Conservation (phyloP, 768 basidiomycete species). For the Russula ochroleuca region DNA sequence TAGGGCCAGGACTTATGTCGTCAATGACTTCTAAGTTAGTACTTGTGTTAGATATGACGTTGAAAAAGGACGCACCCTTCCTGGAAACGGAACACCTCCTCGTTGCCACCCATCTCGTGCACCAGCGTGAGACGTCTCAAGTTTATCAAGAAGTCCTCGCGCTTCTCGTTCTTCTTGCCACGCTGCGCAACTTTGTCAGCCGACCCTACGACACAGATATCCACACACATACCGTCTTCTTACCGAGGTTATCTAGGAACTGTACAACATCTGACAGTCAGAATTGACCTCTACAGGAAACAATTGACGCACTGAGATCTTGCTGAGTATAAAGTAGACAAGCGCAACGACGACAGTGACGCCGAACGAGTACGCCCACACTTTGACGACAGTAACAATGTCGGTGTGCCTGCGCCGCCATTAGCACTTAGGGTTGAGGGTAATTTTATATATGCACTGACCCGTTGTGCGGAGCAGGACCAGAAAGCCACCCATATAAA, state of each 20-base stretch:
- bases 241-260: conserved; percentile 41
- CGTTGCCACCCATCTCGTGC: conserved; percentile 34
- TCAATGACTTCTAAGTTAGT: neutral
- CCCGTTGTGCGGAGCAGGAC: conserved; percentile 35
- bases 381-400: conserved; percentile 41
- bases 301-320: conserved; percentile 30
- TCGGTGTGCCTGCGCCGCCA: conserved; percentile 31
- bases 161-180: conserved; percentile 36
- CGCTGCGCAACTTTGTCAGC: conserved; percentile 28
- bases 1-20: neutral
- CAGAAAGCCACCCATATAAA: conserved; percentile 42
- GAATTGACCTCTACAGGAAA: neutral
- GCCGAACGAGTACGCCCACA: conserved; percentile 42
- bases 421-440: conserved; percentile 6
- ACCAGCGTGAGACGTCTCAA: conserved; percentile 41
- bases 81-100: conserved; percentile 28
- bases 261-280: neutral
- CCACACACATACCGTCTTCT: conserved; percentile 27
- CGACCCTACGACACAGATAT: neutral
- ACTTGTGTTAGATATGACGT: neutral
- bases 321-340: conserved; percentile 39
- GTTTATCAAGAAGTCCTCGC: conserved; percentile 40
- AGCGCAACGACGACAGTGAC: conserved; percentile 38
- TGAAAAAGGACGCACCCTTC: conserved; percentile 15
- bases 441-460: conserved; percentile 5